Evolutionary conservation across 2,329 filamentous ascomycete species (phyloP).

Genomic region (Mycogone perniciosa): DNA sequence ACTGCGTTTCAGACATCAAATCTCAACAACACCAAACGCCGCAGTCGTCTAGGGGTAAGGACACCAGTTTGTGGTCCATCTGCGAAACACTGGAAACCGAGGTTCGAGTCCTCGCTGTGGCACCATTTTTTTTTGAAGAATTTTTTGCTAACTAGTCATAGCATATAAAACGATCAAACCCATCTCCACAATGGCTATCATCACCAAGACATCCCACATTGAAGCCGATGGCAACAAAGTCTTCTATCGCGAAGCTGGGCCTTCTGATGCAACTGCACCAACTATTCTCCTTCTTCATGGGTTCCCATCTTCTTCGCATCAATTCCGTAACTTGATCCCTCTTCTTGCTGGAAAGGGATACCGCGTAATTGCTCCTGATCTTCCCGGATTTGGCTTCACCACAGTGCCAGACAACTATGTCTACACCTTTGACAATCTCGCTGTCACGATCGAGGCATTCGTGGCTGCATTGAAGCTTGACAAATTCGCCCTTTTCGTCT

Average conservation of each 20-base stretch:
- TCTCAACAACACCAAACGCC: neutral
- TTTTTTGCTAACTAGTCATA: neutral
- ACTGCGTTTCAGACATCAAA: neutral
- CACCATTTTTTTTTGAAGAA: conserved; percentile 1
- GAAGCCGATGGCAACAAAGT: conserved; percentile 30
- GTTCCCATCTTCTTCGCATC: conserved; percentile 38
- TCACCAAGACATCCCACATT: conserved; percentile 7
- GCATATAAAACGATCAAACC: neutral
- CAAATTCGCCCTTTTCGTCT: conserved; percentile 51
- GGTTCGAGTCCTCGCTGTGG: conserved; percentile 13
- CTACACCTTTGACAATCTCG: conserved; percentile 49
- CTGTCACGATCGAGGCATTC: conserved; percentile 42
- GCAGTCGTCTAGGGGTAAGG: conserved; percentile 10
- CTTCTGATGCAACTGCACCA: conserved; percentile 18
- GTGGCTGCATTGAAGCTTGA: conserved; percentile 39
- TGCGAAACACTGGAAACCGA: conserved; percentile 11
- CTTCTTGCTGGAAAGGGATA: conserved; percentile 31
- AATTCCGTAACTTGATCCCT: conserved; percentile 40
- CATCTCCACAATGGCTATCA: too few relatives aligned
- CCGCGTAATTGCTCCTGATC: conserved; percentile 48
- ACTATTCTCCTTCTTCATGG: conserved; percentile 39
- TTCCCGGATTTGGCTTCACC: conserved; percentile 56
- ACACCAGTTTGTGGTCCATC: conserved; percentile 11
- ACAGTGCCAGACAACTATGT: conserved; percentile 38
- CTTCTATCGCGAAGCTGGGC: conserved; percentile 35